These are phyloP conservation scores for Beta lomatogona DNA, from an alignment of 179 eudicot genomes.

Conservation along the genomic window DNA sequence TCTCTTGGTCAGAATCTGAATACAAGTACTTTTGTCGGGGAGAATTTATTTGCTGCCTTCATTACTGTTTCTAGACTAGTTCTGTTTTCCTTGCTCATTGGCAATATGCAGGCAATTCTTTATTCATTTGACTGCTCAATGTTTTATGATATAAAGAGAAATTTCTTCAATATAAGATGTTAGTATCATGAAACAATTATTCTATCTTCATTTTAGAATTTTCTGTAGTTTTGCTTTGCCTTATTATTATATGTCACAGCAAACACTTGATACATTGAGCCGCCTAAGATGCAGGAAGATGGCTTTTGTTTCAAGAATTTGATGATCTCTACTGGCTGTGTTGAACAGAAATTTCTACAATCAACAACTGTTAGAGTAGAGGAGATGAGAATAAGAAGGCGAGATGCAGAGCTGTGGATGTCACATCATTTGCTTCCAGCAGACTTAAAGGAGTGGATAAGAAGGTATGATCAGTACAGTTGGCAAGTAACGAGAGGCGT, in stretches of 20 bases:
- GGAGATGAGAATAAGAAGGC: conserved; percentile 62
- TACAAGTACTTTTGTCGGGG: conserved; percentile 76
- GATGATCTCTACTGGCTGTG: background rate
- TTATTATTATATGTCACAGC: background rate
- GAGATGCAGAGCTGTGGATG: conserved; percentile 69
- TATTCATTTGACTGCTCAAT: background rate
- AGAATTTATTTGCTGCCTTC: conserved; percentile 72
- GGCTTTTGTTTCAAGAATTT: too few species aligned
- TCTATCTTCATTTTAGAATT: too few species aligned
- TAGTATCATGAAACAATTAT: too few species aligned
- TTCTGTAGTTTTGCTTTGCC: too few species aligned
- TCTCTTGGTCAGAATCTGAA: conserved; percentile 93
- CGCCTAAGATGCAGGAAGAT: too few species aligned
- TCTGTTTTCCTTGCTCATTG: conserved; percentile 81
- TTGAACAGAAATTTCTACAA: conserved; percentile 55
- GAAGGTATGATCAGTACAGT: conserved; percentile 65
- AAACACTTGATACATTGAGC: background rate
- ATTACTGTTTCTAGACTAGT: conserved; percentile 83
- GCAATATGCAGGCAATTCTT: conserved; percentile 83
- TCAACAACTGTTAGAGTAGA: conserved; percentile 54
- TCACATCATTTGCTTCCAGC: conserved; percentile 59
- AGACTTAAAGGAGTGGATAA: conserved; percentile 46
- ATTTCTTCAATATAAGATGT: too few species aligned
- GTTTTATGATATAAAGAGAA: too few species aligned
- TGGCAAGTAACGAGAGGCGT: conserved; percentile 70